phyloP scores from a whole-genome alignment of 805 yeast genomes.

The Candida chauliodis region DNA sequence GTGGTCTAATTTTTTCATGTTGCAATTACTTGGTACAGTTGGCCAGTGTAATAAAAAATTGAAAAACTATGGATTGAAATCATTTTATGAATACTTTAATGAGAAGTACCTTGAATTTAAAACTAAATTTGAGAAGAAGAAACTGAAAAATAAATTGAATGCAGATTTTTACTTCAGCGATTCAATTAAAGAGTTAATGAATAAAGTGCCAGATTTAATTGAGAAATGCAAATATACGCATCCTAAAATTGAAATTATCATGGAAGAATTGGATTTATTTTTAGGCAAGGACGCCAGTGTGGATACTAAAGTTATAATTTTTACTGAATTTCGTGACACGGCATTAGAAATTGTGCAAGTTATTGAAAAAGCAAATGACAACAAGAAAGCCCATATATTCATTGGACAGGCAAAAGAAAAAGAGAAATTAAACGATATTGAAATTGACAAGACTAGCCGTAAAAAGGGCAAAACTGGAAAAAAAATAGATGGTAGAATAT shows the following conservation, averaged over 20 bases:
- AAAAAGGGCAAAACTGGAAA: constrained; percentile 19
- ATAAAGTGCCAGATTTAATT: constrained; percentile 5
- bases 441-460: constrained; percentile 47
- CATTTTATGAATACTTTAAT: constrained; percentile 66
- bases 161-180: constrained; percentile 58
- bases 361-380: constrained; percentile 37
- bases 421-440: constrained; percentile 43
- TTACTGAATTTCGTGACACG: constrained; percentile 85
- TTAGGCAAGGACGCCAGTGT: constrained; percentile 37
- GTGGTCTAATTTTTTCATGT: constrained; percentile 64
- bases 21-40: constrained; percentile 62
- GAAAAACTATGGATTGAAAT: constrained; percentile 75
- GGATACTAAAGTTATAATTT: constrained; percentile 76
- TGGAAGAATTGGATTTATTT: constrained; percentile 56
- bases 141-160: constrained; percentile 61
- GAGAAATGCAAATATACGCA: constrained; percentile 36
- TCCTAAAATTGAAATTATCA: constrained; percentile 63
- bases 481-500: constrained; percentile 14
- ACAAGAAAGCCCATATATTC: constrained; percentile 72
- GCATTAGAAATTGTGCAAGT: constrained; percentile 81
- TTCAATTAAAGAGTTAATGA: constrained; percentile 42
- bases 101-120: constrained; percentile 58
- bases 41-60: constrained; percentile 71
- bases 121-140: constrained; percentile 51
- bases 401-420: constrained; percentile 87